Conservation (phyloP, 1,284 basidiomycete species). For the Trichosporon coremiiforme region DNA sequence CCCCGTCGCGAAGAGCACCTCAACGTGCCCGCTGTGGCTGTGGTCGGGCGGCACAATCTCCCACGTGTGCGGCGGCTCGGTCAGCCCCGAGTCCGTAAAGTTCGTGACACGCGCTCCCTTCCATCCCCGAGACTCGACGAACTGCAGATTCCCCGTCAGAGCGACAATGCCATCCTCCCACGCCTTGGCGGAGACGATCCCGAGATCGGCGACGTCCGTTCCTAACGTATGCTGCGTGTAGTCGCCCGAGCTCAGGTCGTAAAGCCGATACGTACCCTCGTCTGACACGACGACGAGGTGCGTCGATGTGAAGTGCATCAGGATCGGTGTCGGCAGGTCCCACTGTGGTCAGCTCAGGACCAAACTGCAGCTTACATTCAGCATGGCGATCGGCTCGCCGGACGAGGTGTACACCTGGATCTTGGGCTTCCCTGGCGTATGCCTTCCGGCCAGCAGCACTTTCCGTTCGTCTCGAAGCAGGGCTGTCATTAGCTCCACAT, state of each 20-base stretch:
- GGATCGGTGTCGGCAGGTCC: conserved; percentile 48
- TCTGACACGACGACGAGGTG: conserved; percentile 83
- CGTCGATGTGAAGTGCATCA: conserved; percentile 59
- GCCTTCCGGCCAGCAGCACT: conserved; percentile 71
- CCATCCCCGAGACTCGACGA: conserved; percentile 88
- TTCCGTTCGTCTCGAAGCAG: conserved; percentile 83
- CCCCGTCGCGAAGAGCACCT: conserved; percentile 80
- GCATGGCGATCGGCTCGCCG: conserved; percentile 57
- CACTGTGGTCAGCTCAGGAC: conserved; percentile 37
- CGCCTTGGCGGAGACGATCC: conserved; percentile 79
- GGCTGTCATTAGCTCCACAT: conserved; percentile 56
- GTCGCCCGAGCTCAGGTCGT: conserved; percentile 72
- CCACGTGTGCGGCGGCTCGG: conserved; percentile 78
- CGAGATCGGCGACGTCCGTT: conserved; percentile 78
- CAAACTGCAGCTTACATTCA: conserved; percentile 38
- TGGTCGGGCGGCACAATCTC: conserved; percentile 81
- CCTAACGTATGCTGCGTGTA: conserved; percentile 85
- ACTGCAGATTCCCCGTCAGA: conserved; percentile 71
- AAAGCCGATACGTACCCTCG: conserved; percentile 89
- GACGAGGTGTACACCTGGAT: conserved; percentile 60
- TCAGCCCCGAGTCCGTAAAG: conserved; percentile 69
- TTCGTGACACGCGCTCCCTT: conserved; percentile 67
- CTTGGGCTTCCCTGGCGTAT: conserved; percentile 67
- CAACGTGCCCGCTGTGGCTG: conserved; percentile 80
- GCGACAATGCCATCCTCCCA: conserved; percentile 86